A percentile compares a stretch with the other conserved stretches of the same genome.
Conservation (phyloP, 306 rosid species). For the Corylus heterophylla region DNA sequence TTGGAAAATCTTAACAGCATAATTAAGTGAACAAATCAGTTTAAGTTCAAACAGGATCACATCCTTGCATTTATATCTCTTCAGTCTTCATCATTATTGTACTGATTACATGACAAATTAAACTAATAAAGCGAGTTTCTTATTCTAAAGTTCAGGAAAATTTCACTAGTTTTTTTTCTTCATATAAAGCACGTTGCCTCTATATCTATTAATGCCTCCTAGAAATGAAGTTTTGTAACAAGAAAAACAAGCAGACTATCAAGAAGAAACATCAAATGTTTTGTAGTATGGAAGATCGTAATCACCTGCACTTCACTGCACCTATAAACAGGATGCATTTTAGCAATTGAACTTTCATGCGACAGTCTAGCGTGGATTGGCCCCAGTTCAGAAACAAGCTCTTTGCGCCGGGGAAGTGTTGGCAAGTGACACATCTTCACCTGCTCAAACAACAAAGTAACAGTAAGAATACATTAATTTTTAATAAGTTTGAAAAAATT, state of each 20-base stretch:
- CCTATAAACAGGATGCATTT: constrained; percentile 83
- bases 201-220: neutral
- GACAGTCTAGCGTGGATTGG: constrained; percentile 77
- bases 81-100: no score
- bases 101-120: neutral
- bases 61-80: neutral
- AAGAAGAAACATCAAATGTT: constrained; percentile 17
- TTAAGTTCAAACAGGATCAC: neutral
- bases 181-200: neutral
- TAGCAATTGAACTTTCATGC: constrained; percentile 51
- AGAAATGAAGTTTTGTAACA: constrained; percentile 1
- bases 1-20: neutral
- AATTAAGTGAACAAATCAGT: neutral
- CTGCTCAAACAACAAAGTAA: constrained; percentile 38
- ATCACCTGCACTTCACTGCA: constrained; percentile 86
- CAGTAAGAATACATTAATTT: neutral
- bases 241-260: constrained; percentile 4
- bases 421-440: constrained; percentile 70
- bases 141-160: neutral
- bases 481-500: neutral
- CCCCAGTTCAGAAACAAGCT: constrained; percentile 57
- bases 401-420: constrained; percentile 67
- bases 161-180: neutral
- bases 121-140: neutral
- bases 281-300: constrained; percentile 30